These are phyloP conservation scores for Mollisia scopiformis DNA, from an alignment of 2,329 filamentous ascomycete species.

Conservation along the genomic window DNA sequence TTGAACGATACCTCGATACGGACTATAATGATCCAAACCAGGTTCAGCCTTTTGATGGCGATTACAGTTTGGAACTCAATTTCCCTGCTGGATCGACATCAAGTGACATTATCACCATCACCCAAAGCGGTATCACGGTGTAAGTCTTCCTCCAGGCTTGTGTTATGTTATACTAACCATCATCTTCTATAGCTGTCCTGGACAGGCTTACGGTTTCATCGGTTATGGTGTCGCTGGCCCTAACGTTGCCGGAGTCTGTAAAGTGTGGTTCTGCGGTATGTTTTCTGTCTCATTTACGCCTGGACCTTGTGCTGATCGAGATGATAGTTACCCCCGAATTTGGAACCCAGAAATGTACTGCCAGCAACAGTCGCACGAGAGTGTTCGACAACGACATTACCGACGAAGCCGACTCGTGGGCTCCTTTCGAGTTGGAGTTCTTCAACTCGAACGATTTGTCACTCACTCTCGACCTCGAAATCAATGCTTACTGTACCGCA, in stretches of 20 bases:
- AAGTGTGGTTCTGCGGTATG: not conserved
- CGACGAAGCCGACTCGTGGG: not conserved
- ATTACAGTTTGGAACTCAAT: not conserved
- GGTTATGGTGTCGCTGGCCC: not conserved
- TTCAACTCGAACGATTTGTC: not conserved
- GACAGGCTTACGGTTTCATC: not conserved
- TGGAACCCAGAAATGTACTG: not conserved
- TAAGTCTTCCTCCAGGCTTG: not conserved
- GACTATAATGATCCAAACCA: too few relatives aligned
- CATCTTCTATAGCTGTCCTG: not conserved
- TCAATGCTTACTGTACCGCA: not conserved
- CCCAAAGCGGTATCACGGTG: not conserved
- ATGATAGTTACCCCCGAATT: not conserved
- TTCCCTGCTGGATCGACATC: not conserved
- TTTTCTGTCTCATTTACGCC: not conserved
- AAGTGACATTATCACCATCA: not conserved
- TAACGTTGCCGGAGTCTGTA: not conserved
- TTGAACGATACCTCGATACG: not conserved
- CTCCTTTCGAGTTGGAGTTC: not conserved
- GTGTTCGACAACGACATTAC: not conserved
- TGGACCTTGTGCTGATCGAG: not conserved
- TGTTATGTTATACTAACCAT: not conserved
- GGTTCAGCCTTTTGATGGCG: too few relatives aligned
- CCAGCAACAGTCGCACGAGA: not conserved
- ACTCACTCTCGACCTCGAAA: not conserved